Evolutionary conservation across 2,329 filamentous ascomycete species (phyloP).

Genomic region (Metarhizium brunneum): DNA sequence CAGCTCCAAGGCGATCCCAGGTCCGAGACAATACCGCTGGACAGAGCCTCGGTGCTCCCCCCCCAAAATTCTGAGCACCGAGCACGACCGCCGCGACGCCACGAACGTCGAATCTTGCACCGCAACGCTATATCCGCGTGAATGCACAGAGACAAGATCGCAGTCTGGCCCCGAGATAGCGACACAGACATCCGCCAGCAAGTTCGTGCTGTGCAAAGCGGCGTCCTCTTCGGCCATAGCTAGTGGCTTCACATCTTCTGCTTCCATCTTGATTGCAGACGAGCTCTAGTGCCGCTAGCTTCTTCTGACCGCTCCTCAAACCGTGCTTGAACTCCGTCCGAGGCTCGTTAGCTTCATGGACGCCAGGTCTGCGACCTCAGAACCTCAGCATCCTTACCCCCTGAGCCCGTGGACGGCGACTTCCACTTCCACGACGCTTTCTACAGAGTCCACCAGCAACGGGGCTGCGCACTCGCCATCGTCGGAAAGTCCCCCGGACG

Average conservation of each 20-base stretch:
- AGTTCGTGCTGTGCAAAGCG: background rate
- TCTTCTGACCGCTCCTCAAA: background rate
- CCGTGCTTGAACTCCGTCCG: conserved; percentile 1
- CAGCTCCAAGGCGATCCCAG: background rate
- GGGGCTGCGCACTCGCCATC: conserved; percentile 15
- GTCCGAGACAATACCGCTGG: conserved; percentile 1
- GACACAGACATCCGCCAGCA: background rate
- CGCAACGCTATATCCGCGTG: background rate
- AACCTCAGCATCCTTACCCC: conserved; percentile 29
- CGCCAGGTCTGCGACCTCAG: conserved; percentile 26
- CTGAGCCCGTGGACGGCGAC: conserved; percentile 22
- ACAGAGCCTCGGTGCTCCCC: background rate
- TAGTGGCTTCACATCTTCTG: background rate
- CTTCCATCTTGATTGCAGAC: background rate
- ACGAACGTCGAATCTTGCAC: background rate
- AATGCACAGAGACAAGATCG: conserved; percentile 2
- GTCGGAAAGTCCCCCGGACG: conserved; percentile 22
- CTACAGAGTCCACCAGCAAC: conserved; percentile 15
- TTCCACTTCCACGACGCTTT: conserved; percentile 16
- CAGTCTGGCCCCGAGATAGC: background rate
- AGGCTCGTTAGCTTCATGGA: conserved; percentile 26
- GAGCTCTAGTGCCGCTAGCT: background rate
- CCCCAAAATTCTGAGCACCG: background rate
- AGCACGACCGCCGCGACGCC: background rate
- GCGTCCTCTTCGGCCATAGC: background rate